Conservation (phyloP, 805 yeast species). For the Yamadazyma laniorum region DNA sequence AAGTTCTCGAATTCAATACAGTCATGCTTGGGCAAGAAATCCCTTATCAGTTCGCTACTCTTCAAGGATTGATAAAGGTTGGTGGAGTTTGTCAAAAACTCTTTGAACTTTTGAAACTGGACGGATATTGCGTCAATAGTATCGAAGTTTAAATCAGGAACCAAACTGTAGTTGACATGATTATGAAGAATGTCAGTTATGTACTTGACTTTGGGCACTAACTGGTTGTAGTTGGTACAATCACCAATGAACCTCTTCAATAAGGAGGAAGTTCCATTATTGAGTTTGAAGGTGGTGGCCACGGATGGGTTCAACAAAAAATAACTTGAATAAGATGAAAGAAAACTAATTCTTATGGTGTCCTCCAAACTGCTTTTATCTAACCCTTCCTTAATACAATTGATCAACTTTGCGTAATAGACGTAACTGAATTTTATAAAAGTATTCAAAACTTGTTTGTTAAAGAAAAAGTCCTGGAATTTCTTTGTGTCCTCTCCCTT, state of each 20-base stretch:
- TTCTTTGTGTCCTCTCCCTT: neutral
- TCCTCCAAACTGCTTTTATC: conserved; percentile 30
- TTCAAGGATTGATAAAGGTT: conserved; percentile 13
- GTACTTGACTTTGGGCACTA: conserved; percentile 10
- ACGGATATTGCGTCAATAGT: conserved; percentile 25
- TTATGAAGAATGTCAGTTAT: conserved; percentile 10
- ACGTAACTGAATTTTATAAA: conserved; percentile 31
- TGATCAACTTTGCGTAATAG: conserved; percentile 36
- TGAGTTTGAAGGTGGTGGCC: conserved; percentile 32
- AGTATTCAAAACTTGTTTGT: conserved; percentile 25
- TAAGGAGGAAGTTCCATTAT: conserved; percentile 34
- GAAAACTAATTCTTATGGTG: conserved; percentile 34
- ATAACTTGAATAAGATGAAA: conserved; percentile 35
- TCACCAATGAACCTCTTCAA: conserved; percentile 25
- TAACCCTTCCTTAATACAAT: conserved; percentile 32
- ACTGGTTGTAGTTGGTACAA: conserved; percentile 11
- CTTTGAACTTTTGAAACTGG: conserved; percentile 27
- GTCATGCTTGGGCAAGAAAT: conserved; percentile 16
- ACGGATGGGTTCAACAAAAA: conserved; percentile 31
- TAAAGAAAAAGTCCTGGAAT: conserved; percentile 21
- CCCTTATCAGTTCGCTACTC: conserved; percentile 13
- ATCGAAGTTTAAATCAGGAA: conserved; percentile 36
- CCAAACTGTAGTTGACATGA: conserved; percentile 14
- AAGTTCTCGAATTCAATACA: conserved; percentile 31
- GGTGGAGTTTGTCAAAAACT: conserved; percentile 18